A percentile compares a stretch with the other conserved stretches of the same genome.
Evolutionary conservation across 129 eudicot species (phyloP).

Genomic region (Flaveria robusta): DNA sequence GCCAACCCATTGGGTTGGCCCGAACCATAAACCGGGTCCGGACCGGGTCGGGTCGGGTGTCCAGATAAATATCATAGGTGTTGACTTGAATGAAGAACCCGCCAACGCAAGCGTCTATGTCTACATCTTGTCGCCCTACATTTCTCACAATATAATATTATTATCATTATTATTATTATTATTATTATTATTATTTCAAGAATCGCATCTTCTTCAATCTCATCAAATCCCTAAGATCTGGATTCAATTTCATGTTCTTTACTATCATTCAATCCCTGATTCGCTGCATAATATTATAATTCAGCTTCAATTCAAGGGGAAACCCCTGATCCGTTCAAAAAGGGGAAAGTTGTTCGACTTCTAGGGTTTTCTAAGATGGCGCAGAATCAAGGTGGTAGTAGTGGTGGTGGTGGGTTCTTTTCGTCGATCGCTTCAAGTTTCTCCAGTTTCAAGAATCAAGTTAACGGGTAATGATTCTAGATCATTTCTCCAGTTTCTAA

Average conservation of each 20-base stretch:
- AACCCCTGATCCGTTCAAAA: slow-evolving; percentile 15
- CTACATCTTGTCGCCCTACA: neutral
- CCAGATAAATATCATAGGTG: neutral
- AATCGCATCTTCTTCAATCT: neutral
- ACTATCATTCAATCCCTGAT: neutral
- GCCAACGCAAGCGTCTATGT: neutral
- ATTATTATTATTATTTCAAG: too few relatives aligned
- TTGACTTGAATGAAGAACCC: slow-evolving; percentile 3
- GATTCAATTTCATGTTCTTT: slow-evolving; percentile 20
- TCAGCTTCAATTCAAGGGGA: too few relatives aligned
- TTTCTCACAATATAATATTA: neutral
- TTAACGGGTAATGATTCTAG: slow-evolving; percentile 50
- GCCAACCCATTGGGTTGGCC: too few relatives aligned
- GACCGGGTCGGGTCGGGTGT: neutral
- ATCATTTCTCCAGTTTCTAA: neutral
- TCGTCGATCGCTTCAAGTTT: slow-evolving; percentile 58
- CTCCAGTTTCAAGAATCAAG: slow-evolving; percentile 53
- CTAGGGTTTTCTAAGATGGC: slow-evolving; percentile 46
- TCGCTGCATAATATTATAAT: too few relatives aligned
- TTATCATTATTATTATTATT: neutral
- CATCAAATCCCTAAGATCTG: slow-evolving; percentile 25
- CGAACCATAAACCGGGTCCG: neutral
- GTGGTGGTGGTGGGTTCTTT: slow-evolving; percentile 51
- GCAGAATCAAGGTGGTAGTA: slow-evolving; percentile 41
- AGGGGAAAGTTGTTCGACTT: slow-evolving; percentile 20